A percentile compares a stretch with the other conserved stretches of the same genome.
Evolutionary conservation across 345 rosid genomes (phyloP).

Genomic region (Euphorbia peplus): DNA sequence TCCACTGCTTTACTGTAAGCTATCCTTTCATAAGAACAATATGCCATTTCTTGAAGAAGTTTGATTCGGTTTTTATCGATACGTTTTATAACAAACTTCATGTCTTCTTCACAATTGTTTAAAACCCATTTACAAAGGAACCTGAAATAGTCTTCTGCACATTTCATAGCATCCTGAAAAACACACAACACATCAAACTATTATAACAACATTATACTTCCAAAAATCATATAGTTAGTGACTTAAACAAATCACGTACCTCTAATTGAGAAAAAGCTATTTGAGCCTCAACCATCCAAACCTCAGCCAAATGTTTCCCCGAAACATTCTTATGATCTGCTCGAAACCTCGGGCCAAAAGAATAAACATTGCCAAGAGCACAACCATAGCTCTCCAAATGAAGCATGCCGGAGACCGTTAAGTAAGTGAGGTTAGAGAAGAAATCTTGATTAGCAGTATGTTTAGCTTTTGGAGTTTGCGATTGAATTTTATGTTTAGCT

Average conservation of each 20-base stretch:
- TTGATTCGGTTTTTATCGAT: conserved; percentile 44
- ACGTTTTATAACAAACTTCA: conserved; percentile 58
- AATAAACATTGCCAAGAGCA: conserved; percentile 85
- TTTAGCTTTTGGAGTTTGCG: conserved; percentile 20
- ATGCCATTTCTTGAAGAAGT: conserved; percentile 50
- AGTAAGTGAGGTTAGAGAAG: conserved; percentile 52
- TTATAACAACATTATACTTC: background rate
- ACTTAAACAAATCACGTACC: conserved; percentile 32
- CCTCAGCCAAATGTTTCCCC: conserved; percentile 58
- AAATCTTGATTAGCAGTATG: conserved; percentile 39
- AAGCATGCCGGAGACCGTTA: conserved; percentile 70
- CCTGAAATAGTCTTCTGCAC: conserved; percentile 67
- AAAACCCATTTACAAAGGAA: conserved; percentile 70
- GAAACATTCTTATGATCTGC: conserved; percentile 57
- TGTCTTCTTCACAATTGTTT: conserved; percentile 60
- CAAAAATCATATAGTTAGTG: background rate
- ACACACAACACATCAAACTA: conserved; percentile 4
- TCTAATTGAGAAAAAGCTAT: conserved; percentile 75
- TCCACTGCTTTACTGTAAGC: conserved; percentile 62
- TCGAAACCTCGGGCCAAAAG: conserved; percentile 75
- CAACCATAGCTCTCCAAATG: conserved; percentile 90
- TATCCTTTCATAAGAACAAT: conserved; percentile 44
- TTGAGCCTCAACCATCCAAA: conserved; percentile 78
- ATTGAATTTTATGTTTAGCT: conserved; percentile 42
- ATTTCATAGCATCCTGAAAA: conserved; percentile 71